Evolutionary conservation across 2,329 filamentous ascomycete species (phyloP).

Genomic region (Aspergillus uvarum): DNA sequence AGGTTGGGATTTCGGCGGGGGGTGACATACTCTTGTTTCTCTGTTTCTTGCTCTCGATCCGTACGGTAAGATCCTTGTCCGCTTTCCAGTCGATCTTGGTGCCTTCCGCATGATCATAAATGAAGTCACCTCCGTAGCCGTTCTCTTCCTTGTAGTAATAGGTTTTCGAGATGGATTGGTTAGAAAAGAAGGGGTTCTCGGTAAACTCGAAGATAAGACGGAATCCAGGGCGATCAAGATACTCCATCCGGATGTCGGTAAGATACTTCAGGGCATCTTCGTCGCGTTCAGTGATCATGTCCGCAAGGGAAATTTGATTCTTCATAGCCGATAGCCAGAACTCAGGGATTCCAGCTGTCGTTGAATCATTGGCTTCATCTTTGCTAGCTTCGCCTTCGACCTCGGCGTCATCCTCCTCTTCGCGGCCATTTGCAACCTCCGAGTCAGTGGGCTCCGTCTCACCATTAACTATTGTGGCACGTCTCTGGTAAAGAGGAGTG

Average conservation of each 20-base stretch:
- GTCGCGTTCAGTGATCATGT: constrained; percentile 98
- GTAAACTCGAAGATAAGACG: constrained; percentile 95
- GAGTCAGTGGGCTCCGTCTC: constrained; percentile 78
- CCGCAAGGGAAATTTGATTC: constrained; percentile 94
- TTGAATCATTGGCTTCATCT: constrained; percentile 46
- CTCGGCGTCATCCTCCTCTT: constrained; percentile 66
- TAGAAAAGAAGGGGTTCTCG: constrained; percentile 94
- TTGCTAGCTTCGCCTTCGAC: constrained; percentile 56
- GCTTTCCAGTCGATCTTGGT: constrained; percentile 97
- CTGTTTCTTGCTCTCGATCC: constrained; percentile 98
- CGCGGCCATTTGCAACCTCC: constrained; percentile 83
- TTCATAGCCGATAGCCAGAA: constrained; percentile 99
- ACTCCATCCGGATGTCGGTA: constrained; percentile 96
- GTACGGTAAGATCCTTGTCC: constrained; percentile 88
- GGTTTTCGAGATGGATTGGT: constrained; percentile 96
- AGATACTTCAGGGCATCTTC: constrained; percentile 89
- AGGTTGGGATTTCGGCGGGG: background rate
- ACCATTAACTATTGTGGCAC: constrained; percentile 89
- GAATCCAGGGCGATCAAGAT: constrained; percentile 97
- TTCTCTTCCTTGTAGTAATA: constrained; percentile 99
- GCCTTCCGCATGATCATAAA: constrained; percentile 98
- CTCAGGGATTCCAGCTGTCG: constrained; percentile 82
- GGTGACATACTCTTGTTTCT: constrained; percentile 90
- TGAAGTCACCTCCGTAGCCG: constrained; percentile 97
- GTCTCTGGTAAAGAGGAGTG: constrained; percentile 94